Evolutionary conservation across 441 rosid genomes (phyloP).

Genomic region (Adansonia rubrostipa): DNA sequence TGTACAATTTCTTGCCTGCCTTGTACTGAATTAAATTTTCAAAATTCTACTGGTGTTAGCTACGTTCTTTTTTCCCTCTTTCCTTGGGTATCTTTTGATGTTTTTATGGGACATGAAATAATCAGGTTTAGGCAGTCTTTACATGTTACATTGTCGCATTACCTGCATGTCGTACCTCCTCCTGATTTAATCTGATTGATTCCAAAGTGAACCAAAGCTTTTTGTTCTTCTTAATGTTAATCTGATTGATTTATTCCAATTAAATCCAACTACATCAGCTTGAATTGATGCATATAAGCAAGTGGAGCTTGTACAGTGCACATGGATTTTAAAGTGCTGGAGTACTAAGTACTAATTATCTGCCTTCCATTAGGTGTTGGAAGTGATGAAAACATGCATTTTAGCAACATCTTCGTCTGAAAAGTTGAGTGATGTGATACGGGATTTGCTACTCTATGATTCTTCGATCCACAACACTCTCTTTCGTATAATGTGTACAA

Average conservation of each 20-base stretch:
- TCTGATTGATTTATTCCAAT: background rate
- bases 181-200: background rate
- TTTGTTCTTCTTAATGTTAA: constrained; percentile 14
- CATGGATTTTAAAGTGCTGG: constrained; percentile 5
- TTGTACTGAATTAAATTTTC: background rate
- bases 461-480: constrained; percentile 76
- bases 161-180: background rate
- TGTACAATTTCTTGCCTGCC: background rate
- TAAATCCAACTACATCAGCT: background rate
- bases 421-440: constrained; percentile 60
- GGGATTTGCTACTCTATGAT: constrained; percentile 72
- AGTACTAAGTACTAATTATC: background rate
- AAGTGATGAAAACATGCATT: constrained; percentile 76
- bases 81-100: background rate
- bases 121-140: constrained; percentile 9
- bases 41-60: constrained; percentile 3
- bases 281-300: constrained; percentile 18
- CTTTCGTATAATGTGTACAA: constrained; percentile 76
- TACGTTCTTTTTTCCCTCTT: background rate
- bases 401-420: constrained; percentile 52
- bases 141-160: background rate
- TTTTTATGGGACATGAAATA: background rate
- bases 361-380: constrained; percentile 62
- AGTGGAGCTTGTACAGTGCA: background rate
- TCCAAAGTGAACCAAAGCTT: background rate